These are phyloP conservation scores for Mycena polygramma DNA, from an alignment of 768 basidiomycete species.

Conservation along the genomic window DNA sequence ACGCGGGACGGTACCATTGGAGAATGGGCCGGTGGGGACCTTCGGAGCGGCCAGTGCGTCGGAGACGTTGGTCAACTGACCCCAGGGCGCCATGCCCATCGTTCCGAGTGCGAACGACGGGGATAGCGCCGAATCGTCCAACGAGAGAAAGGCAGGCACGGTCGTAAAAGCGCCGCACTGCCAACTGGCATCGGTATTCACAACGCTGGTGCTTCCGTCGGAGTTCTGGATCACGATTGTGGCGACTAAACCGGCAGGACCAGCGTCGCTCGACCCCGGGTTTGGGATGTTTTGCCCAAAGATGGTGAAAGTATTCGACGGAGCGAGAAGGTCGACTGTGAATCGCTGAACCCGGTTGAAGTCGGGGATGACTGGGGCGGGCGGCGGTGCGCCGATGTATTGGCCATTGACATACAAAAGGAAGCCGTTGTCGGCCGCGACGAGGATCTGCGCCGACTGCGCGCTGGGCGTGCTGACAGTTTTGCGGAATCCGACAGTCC, in stretches of 20 bases:
- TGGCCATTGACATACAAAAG: conserved; percentile 21
- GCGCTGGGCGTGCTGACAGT: conserved; percentile 19
- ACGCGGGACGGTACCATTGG: neutral
- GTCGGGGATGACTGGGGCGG: neutral
- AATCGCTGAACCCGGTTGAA: neutral
- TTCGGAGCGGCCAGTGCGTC: conserved; percentile 18
- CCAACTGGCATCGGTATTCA: conserved; percentile 12
- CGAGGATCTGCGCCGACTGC: conserved; percentile 6
- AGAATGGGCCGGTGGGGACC: conserved; percentile 8
- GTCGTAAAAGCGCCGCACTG: conserved; percentile 10
- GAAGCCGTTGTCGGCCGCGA: conserved; percentile 27
- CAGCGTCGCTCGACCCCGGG: neutral
- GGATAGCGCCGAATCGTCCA: conserved; percentile 1
- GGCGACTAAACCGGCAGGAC: conserved; percentile 13
- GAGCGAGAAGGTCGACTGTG: neutral
- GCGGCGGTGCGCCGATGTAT: conserved; percentile 9
- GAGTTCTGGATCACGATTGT: neutral
- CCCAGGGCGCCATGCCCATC: conserved; percentile 17
- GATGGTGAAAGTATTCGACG: conserved; percentile 11
- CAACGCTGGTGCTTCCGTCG: conserved; percentile 2
- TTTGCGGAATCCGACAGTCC: conserved; percentile 28
- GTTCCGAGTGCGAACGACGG: neutral
- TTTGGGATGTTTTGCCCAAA: conserved; percentile 2
- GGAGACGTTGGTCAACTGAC: neutral
- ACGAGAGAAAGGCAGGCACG: neutral